Evolutionary conservation across 331 rosid species (phyloP), one percentile per base, ranked within the genome.

Genomic region (Malus hybrid): DNA sequence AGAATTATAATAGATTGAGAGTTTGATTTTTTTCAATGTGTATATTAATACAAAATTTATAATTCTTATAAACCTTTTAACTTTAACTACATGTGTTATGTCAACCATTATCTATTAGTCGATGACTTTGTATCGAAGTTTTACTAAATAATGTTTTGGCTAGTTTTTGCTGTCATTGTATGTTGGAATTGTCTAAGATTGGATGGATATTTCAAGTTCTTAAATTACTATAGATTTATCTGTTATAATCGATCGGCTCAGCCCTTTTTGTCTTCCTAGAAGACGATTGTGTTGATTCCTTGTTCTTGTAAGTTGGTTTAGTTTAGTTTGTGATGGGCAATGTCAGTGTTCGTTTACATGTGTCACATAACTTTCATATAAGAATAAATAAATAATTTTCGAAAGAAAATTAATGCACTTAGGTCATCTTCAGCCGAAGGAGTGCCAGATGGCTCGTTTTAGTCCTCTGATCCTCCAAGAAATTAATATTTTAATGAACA

Each of bases 261-360:
- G 34, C 7, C 34, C 67, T 27, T 62, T 28, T 62, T 62, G 67
- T 62, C 67, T 62, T 62, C 67, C 67, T 62, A 62, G 67, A 28
- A 16, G 36, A 2, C 15, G 11, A 62, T 3, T 11, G 7, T 32
- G 67, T 27, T 28, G 36, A 28, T 27, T 62, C 67, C 67, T 62
- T 62, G 67, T 62, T 62, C 15, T 62, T 62, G 36, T 62, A 62
- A 14, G 15, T 28, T 62, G 20, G 67, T 29, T 62, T 62, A 13
- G n/a, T 62, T 62, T 62, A 29, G 15, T 13, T 62, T 62, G 36
- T 14, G 39, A 33, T 28, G 36, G 67, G 67, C 67, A 59, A 20
- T 24, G 32, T 24, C 11, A 59, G 31, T 10, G 14, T 42, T 42
- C 48, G 14, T 42, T 42, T 42, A 10, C 48, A 42, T 10, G 48